Conservation (phyloP, 352 stramenopile species). For the Phytopythium mirpurense region DNA sequence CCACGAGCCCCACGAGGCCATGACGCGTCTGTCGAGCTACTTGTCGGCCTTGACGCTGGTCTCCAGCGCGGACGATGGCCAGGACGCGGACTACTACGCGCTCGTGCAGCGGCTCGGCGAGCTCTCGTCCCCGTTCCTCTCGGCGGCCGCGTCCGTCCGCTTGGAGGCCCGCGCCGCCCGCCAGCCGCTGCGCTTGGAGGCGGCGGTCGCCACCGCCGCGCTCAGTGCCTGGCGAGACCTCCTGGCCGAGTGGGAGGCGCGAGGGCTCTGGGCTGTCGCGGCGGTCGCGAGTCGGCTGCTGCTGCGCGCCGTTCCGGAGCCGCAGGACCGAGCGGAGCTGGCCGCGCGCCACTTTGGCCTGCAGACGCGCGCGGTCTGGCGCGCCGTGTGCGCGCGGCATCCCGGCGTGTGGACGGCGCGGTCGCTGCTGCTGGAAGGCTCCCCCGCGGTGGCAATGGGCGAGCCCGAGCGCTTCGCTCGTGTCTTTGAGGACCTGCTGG, state of each 20-base stretch:
- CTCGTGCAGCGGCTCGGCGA: constrained; percentile 22
- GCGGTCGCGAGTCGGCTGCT: constrained; percentile 40
- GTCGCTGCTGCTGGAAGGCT: constrained; percentile 19
- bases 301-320: neutral
- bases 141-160: constrained; percentile 20
- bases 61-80: neutral
- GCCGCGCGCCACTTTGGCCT: constrained; percentile 33
- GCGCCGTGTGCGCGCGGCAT: constrained; percentile 16
- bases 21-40: constrained; percentile 10
- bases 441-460: constrained; percentile 19
- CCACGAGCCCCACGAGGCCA: neutral
- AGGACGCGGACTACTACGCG: constrained; percentile 13
- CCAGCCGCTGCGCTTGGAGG: constrained; percentile 9
- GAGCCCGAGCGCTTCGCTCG: constrained; percentile 19
- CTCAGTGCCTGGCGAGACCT: constrained; percentile 16
- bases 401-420: constrained; percentile 2
- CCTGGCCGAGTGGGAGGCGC: constrained; percentile 16
- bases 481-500: constrained; percentile 30
- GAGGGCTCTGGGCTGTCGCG: constrained; percentile 27
- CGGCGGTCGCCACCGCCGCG: constrained; percentile 1
- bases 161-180: constrained; percentile 11
- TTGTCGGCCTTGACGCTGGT: constrained; percentile 11
- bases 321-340: neutral
- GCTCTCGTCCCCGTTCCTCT: constrained; percentile 26
- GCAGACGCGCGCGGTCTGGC: constrained; percentile 44